Base-by-base conservation (phyloP, 176 grass and related monocot species). In the Oryza meridionalis region DNA sequence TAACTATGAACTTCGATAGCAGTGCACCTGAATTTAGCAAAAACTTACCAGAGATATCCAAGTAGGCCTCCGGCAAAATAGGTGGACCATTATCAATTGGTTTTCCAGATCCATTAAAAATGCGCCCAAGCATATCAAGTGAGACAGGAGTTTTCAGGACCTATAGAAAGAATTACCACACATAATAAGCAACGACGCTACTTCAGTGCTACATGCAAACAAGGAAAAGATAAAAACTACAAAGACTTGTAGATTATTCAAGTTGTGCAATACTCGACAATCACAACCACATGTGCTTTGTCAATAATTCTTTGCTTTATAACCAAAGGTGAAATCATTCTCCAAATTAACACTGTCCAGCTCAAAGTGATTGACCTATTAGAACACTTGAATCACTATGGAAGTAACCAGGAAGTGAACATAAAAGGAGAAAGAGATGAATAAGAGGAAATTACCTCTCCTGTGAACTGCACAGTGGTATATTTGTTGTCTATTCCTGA, bases 81-180 rank as follows among this genome's bases (percentile, higher is more conserved):
- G 93, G 88, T 59, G 97, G 96, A 0, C 97, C 97, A 69, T 99
- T 99, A 73, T 99, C 97, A 77, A 99, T 99, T 45, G 97, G 97
- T 76, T 94, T 99, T 91, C 97, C 97, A 88, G 97, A 99, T 73
- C 97, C 97, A 85, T 99, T 99, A 67, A 99, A 99, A 89, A 99
- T 99, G 14, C 97, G 93, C 17, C 97, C 97, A 92, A 99, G 97
- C 97, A 99, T 99, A 88, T 99, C 97, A 83, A 91, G 91, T 12
- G 97, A 99, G 12, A 99, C 97, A 44, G 97, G 97, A 67, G 97
- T 99, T 88, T 99, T 99, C 77, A 99, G 69, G 75, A 99, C 97
- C 97, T 99, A 79, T 24, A 83, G 76, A 51, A 80, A 78, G 21
- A 29, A 88, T 66, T 11, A 62, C 1, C 49, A 51, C 11, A 46